These are phyloP conservation scores for Paraconiothyrium sp. DNA, from an alignment of 2,329 filamentous ascomycete genomes.

Conservation along the genomic window DNA sequence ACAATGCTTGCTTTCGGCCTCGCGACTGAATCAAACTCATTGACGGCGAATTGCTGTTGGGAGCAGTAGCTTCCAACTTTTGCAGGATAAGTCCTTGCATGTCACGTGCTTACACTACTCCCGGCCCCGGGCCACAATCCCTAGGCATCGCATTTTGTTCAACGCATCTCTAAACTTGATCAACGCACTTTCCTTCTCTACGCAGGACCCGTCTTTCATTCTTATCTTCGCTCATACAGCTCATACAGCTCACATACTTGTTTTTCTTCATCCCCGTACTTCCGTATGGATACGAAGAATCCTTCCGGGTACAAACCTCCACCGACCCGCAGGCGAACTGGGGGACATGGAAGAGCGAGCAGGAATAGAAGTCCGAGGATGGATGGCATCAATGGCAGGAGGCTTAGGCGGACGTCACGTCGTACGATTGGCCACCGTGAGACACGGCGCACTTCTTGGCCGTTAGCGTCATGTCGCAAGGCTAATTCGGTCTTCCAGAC, in stretches of 20 bases:
- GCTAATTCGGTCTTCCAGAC: constrained; percentile 3
- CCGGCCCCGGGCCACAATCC: neutral
- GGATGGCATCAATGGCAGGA: constrained; percentile 1
- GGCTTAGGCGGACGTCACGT: neutral
- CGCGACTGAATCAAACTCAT: neutral
- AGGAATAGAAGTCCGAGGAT: constrained; percentile 1
- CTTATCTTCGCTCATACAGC: neutral
- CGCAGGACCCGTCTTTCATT: neutral
- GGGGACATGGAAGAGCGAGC: constrained; percentile 11
- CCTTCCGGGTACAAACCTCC: neutral
- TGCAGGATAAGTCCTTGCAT: neutral
- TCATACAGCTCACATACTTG: neutral
- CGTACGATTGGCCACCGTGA: constrained; percentile 7
- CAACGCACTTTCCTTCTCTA: neutral
- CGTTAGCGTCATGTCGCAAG: constrained; percentile 12
- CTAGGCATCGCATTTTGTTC: neutral
- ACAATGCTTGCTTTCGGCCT: neutral
- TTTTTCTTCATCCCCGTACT: neutral
- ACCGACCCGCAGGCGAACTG: constrained; percentile 4
- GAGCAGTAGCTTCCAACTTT: neutral
- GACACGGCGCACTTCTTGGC: constrained; percentile 13
- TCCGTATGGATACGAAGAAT: neutral
- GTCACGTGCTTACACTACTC: constrained; percentile 6
- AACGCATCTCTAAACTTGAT: neutral
- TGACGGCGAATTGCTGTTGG: neutral